A percentile compares a stretch with the other conserved stretches of the same genome.
Evolutionary conservation across 352 stramenopile genomes (phyloP).

Genomic region (Thalassiosira mediterranea): DNA sequence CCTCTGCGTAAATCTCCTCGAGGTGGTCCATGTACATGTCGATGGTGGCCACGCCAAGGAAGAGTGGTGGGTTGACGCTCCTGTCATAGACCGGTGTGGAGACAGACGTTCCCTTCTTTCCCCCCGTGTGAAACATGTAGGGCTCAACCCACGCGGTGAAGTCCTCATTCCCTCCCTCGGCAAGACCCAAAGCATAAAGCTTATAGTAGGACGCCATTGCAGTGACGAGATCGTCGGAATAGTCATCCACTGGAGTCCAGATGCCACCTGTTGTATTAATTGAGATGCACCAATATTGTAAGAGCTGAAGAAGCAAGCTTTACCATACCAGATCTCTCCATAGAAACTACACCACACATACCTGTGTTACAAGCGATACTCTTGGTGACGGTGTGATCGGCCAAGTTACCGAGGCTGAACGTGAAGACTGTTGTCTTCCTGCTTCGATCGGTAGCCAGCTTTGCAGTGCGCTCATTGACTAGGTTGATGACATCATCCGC

Average conservation of each 20-base stretch:
- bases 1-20: constrained; percentile 36
- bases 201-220: constrained; percentile 61
- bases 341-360: no score
- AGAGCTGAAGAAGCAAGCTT: no score
- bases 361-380: constrained; percentile 49
- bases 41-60: constrained; percentile 55
- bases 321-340: no score
- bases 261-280: no score
- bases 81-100: constrained; percentile 59
- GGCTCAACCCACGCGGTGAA: constrained; percentile 54
- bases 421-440: constrained; percentile 52
- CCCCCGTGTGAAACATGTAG: not conserved
- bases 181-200: constrained; percentile 60
- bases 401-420: constrained; percentile 44
- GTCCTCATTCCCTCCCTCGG: constrained; percentile 38
- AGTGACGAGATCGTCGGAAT: constrained; percentile 35
- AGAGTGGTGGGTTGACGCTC: constrained; percentile 35
- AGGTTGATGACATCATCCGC: constrained; percentile 42
- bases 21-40: constrained; percentile 51
- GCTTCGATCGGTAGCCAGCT: constrained; percentile 17
- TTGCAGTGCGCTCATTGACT: constrained; percentile 28
- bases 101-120: constrained; percentile 52
- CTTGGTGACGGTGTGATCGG: constrained; percentile 49
- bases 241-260: constrained; percentile 49
- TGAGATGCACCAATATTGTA: no score